A percentile compares a stretch with the other conserved stretches of the same genome.
Evolutionary conservation across 1,284 basidiomycete genomes (phyloP).

Genomic region (Takashimella koratensis): DNA sequence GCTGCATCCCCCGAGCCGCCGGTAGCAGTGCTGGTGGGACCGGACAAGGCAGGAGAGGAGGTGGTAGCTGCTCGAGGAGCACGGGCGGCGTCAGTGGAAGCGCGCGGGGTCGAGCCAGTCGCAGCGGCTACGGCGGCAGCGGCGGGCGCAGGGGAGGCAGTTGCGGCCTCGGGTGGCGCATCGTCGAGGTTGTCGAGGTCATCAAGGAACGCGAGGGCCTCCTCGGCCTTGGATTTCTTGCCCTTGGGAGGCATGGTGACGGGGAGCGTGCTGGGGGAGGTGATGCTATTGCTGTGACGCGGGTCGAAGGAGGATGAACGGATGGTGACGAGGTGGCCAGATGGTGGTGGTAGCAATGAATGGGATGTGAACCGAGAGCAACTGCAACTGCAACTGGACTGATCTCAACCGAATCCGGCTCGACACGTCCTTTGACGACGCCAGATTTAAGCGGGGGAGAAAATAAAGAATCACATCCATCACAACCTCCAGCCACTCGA

Average conservation of each 20-base stretch:
- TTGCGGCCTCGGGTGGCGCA: slow-evolving; percentile 8
- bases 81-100: slow-evolving; percentile 17
- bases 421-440: too few relatives aligned
- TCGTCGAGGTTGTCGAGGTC: slow-evolving; percentile 73
- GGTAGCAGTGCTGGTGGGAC: slow-evolving; percentile 14
- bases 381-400: too few relatives aligned
- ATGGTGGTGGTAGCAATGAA: background rate
- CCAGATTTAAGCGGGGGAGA: too few relatives aligned
- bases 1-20: slow-evolving; percentile 33
- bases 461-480: too few relatives aligned
- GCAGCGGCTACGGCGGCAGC: background rate
- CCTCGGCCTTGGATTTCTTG: slow-evolving; percentile 69
- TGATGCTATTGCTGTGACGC: too few relatives aligned
- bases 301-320: too few relatives aligned
- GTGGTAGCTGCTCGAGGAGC: background rate
- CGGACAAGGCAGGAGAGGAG: background rate
- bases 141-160: background rate
- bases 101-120: slow-evolving; percentile 8
- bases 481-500: too few relatives aligned
- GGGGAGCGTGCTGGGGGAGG: too few relatives aligned
- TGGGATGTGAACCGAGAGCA: too few relatives aligned
- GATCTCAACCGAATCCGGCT: too few relatives aligned
- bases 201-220: slow-evolving; percentile 83
- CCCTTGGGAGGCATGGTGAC: slow-evolving; percentile 44
- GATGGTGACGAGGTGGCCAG: background rate